Percentiles rank a stretch among this genome's conserved stretches.
phyloP scores from a whole-genome alignment of 1,284 basidiomycete species.

The Cutaneotrichosporon curvatum region DNA sequence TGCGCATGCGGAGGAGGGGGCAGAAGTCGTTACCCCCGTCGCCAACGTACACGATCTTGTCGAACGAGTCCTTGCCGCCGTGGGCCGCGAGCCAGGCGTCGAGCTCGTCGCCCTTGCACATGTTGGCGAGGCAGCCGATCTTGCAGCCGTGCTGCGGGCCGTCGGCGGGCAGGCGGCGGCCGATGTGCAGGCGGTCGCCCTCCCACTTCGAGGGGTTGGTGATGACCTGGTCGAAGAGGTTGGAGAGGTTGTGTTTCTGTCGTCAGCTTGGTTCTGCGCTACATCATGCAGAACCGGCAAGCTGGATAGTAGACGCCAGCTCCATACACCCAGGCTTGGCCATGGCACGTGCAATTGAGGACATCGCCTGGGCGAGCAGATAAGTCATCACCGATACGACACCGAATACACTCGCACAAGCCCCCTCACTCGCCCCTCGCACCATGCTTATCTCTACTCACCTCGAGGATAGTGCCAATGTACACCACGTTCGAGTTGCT shows the following conservation, averaged over 20 bases:
- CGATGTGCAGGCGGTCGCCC: slow-evolving; percentile 67
- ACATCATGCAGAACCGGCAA: neutral
- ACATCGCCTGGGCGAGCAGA: no score
- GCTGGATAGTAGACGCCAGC: neutral
- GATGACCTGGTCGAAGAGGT: slow-evolving; percentile 75
- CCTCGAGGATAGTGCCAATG: slow-evolving; percentile 81
- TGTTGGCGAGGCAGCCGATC: slow-evolving; percentile 88
- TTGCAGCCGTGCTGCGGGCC: slow-evolving; percentile 76
- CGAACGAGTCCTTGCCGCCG: slow-evolving; percentile 55
- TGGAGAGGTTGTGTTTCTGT: slow-evolving; percentile 56
- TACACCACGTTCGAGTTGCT: slow-evolving; percentile 92
- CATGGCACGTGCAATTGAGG: no score
- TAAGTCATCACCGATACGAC: no score
- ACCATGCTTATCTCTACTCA: slow-evolving; percentile 40
- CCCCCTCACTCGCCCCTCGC: no score
- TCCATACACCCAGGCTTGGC: neutral
- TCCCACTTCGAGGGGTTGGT: slow-evolving; percentile 88
- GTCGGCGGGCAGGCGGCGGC: slow-evolving; percentile 64
- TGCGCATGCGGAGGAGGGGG: slow-evolving; percentile 71
- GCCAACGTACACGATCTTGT: slow-evolving; percentile 83
- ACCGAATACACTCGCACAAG: no score
- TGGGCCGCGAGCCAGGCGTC: slow-evolving; percentile 68
- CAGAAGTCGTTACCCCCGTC: slow-evolving; percentile 97
- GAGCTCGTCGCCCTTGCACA: slow-evolving; percentile 97
- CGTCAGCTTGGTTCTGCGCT: neutral